A percentile compares a stretch with the other conserved stretches of the same genome.
Evolutionary conservation across 2,329 filamentous ascomycete genomes (phyloP).

Genomic region (Colletotrichum sojae): DNA sequence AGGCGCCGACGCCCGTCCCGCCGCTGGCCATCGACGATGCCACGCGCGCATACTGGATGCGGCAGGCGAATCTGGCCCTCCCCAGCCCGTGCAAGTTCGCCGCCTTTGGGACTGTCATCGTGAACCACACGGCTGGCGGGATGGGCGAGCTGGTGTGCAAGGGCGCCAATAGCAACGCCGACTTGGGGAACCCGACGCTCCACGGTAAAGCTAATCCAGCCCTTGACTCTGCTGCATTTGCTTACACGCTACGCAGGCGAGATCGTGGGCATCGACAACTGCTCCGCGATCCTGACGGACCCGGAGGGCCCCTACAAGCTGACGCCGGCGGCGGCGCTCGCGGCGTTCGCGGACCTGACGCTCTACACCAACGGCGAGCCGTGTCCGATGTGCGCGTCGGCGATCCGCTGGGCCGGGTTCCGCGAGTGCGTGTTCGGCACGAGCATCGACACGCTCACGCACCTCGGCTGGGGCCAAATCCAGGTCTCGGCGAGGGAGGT

Average conservation of each 20-base stretch:
- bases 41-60: constrained; percentile 67
- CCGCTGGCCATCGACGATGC: constrained; percentile 49
- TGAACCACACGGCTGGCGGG: constrained; percentile 64
- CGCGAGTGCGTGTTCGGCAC: constrained; percentile 69
- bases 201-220: constrained; percentile 55
- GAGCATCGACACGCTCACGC: constrained; percentile 60
- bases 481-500: constrained; percentile 60
- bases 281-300: constrained; percentile 62
- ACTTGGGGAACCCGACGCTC: constrained; percentile 65
- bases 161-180: constrained; percentile 61
- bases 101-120: constrained; percentile 68
- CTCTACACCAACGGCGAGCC: constrained; percentile 71
- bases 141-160: constrained; percentile 64
- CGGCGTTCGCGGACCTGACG: constrained; percentile 62
- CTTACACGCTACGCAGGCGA: constrained; percentile 55
- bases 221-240: no score
- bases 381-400: constrained; percentile 71
- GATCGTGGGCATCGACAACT: constrained; percentile 69
- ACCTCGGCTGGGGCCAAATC: constrained; percentile 67
- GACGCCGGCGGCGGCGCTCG: constrained; percentile 54
- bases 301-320: constrained; percentile 60
- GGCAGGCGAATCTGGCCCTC: constrained; percentile 61
- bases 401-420: constrained; percentile 70
- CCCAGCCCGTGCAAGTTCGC: constrained; percentile 66
- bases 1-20: constrained; percentile 1